Base-by-base conservation (phyloP, 83 land plant species). In the Diphasiastrum complanatum region DNA sequence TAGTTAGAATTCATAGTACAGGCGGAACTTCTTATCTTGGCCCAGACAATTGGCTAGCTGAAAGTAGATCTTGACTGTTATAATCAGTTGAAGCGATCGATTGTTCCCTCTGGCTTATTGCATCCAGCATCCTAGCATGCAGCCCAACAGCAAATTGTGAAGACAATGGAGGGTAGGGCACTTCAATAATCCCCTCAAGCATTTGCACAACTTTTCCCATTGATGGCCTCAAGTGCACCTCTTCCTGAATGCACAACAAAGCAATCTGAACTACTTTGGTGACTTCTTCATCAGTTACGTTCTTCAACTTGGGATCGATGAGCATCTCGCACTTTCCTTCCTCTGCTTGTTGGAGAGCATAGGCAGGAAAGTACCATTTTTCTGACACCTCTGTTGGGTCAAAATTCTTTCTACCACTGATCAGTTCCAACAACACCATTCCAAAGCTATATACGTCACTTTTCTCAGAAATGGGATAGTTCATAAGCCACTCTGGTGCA, bases 371-470 rank as follows among this genome's bases (percentile, higher is more conserved):
- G 35, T 58, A 58, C 37, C 37, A 33, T 2, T 27, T 33, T 2
- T 58, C 61, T 11, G 20, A n/a, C 5, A 12, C 5, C 5, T 5
- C 5, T 2, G 45, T n/a, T 34, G 24, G 55, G 18, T 33, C 18
- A n/a, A 58, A 26, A 19, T 36, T 58, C 18, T 58, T 58, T 14
- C 61, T 36, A 24, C 61, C 61, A 16, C 43, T 34, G 41, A 58
- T 41, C 2, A 58, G 37, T 41, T 58, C 61, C 4, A 58, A 41
- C 37, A 58, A 41, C 2, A 58, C 37, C 37, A 58, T 36, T 33
- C 61, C 61, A 19, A 33, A 58, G 61, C 61, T 58, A 18, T 28
- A 58, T 18, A 58, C 43, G 51, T 58, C 61, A 5, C 43, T 58
- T n/a, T 33, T 58, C 11, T 36, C 43, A 6, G 61, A 33, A 3